phyloP scores from a whole-genome alignment of 176 grass and related monocot species.

The Zizania latifolia region DNA sequence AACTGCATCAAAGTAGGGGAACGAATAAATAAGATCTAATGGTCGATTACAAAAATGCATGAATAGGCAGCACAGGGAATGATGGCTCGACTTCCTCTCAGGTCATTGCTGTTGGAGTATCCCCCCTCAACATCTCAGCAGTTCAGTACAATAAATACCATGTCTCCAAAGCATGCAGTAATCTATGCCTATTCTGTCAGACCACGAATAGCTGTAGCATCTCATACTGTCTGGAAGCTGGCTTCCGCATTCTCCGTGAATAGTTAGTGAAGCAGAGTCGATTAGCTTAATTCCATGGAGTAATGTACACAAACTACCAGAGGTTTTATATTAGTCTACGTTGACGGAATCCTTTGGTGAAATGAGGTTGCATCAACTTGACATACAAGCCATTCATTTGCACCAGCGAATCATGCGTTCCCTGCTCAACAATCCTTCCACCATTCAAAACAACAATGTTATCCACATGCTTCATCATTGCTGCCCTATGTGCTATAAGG shows the following conservation, averaged over 20 bases:
- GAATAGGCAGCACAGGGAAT: not conserved
- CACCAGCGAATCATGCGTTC: constrained; percentile 73
- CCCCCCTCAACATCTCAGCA: not conserved
- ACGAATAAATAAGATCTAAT: not conserved
- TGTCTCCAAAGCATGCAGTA: not conserved
- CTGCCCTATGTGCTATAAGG: constrained; percentile 76
- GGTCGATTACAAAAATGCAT: constrained; percentile 21
- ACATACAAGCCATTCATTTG: constrained; percentile 87
- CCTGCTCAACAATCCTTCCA: constrained; percentile 92
- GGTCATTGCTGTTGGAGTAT: not conserved
- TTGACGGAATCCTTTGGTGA: constrained; percentile 82
- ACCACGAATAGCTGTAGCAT: constrained; percentile 2
- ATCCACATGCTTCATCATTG: constrained; percentile 98
- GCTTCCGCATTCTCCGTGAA: not conserved
- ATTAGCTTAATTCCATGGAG: constrained; percentile 2
- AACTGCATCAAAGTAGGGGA: not conserved
- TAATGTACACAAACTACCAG: constrained; percentile 34
- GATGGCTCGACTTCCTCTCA: not conserved
- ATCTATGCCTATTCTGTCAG: constrained; percentile 26
- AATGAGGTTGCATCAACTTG: constrained; percentile 97
- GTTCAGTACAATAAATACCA: not conserved
- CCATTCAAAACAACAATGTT: constrained; percentile 87
- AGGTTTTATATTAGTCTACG: constrained; percentile 64
- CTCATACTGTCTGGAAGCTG: not conserved
- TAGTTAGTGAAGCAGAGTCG: constrained; percentile 13